Conservation (phyloP, 1,284 basidiomycete genomes). For the Fomes fomentarius region DNA sequence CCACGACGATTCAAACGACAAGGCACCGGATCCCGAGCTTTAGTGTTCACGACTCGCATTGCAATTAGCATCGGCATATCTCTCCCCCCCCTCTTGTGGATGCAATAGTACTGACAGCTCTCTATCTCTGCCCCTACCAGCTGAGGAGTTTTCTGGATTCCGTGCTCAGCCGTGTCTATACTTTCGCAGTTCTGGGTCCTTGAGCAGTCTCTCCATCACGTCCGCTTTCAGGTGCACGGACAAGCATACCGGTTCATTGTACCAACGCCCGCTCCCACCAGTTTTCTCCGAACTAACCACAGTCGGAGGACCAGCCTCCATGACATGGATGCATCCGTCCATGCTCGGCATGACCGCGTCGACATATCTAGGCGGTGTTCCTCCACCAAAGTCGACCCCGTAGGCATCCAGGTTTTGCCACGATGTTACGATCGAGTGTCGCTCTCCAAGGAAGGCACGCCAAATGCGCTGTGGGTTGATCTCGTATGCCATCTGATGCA, state of each 20-base stretch:
- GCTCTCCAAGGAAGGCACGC: conserved; percentile 43
- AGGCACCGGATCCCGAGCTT: neutral
- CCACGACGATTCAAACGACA: neutral
- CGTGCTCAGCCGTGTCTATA: neutral
- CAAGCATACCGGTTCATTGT: conserved; percentile 16
- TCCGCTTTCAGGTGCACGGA: conserved; percentile 14
- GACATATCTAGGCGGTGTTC: conserved; percentile 32
- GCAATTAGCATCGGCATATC: neutral
- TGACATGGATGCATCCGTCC: conserved; percentile 44
- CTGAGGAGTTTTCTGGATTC: neutral
- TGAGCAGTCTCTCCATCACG: conserved; percentile 8
- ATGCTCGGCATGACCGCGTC: conserved; percentile 40
- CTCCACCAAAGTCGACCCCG: conserved; percentile 41
- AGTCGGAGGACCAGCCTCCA: conserved; percentile 34
- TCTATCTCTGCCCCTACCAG: neutral
- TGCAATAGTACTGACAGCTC: conserved; percentile 11
- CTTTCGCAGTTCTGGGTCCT: conserved; percentile 11
- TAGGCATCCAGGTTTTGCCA: conserved; percentile 44
- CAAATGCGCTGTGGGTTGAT: conserved; percentile 36
- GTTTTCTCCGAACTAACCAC: neutral
- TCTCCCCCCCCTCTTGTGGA: conserved; percentile 6
- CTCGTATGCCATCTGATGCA: conserved; percentile 43
- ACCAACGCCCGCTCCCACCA: conserved; percentile 21
- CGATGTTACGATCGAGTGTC: conserved; percentile 41
- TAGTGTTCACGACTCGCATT: no score